Evolutionary conservation across 2,329 filamentous ascomycete species (phyloP).

Genomic region (Cercospora sojina): DNA sequence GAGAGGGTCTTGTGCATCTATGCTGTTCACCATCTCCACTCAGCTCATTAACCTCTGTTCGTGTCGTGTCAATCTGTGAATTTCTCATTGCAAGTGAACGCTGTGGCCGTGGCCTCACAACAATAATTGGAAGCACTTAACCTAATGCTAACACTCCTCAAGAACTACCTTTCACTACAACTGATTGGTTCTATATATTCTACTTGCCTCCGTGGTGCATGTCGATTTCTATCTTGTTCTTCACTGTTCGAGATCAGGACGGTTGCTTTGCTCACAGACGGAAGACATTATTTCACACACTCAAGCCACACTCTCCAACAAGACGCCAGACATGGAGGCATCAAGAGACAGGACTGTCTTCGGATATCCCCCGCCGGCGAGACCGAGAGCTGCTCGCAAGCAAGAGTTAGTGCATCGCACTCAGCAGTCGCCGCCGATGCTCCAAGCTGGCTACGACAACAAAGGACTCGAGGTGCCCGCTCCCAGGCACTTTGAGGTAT

Average conservation of each 20-base stretch:
- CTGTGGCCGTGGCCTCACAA: background rate
- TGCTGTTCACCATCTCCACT: background rate
- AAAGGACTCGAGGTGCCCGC: background rate
- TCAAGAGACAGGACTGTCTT: background rate
- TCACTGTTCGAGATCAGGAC: background rate
- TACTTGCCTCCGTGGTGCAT: background rate
- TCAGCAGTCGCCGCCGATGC: background rate
- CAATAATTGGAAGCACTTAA: background rate
- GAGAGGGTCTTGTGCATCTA: background rate
- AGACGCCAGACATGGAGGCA: background rate
- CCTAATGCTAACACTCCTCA: background rate
- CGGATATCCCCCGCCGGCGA: background rate
- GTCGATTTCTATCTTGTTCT: background rate
- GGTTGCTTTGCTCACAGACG: background rate
- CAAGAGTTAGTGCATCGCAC: background rate
- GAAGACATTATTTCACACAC: background rate
- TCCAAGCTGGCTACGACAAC: background rate
- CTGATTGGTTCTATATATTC: background rate
- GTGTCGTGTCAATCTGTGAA: background rate
- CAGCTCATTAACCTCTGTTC: background rate
- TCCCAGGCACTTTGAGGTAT: background rate
- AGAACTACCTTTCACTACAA: background rate
- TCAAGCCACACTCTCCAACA: background rate
- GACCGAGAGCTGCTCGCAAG: background rate
- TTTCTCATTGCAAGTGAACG: background rate